Conservation (phyloP, 768 basidiomycete genomes). For the Boletus huronensis region DNA sequence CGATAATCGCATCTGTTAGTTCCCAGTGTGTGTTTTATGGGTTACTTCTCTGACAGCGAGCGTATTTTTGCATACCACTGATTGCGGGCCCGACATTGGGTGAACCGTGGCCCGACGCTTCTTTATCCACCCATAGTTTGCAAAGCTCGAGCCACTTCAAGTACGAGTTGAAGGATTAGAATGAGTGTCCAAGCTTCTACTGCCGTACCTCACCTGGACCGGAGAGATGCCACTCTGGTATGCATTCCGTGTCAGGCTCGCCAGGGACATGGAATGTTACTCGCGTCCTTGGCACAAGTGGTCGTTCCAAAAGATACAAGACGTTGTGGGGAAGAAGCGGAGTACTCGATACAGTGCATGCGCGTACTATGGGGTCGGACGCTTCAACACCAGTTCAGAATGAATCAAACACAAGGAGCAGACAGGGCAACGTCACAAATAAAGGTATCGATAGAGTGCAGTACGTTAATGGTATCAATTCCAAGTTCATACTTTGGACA, state of each 20-base stretch:
- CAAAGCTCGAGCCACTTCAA: constrained; percentile 68
- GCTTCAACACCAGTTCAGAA: neutral
- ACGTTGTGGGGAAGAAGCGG: neutral
- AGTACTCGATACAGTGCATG: neutral
- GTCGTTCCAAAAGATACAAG: neutral
- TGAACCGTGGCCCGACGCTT: constrained; percentile 36
- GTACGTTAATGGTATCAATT: neutral
- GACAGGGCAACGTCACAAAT: neutral
- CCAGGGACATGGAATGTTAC: constrained; percentile 52
- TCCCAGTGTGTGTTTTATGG: neutral
- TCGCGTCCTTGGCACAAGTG: neutral
- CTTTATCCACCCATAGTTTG: constrained; percentile 56
- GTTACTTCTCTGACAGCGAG: neutral
- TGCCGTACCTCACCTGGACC: constrained; percentile 46
- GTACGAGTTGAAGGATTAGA: neutral
- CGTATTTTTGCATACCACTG: constrained; percentile 45
- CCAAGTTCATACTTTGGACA: constrained; percentile 76
- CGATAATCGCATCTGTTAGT: constrained; percentile 60
- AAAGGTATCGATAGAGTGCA: constrained; percentile 1
- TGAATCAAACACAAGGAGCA: neutral
- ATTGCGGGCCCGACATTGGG: constrained; percentile 49
- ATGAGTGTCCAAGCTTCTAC: neutral
- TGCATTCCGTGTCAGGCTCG: constrained; percentile 67
- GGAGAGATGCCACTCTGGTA: constrained; percentile 69
- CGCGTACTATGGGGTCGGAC: neutral